Conservation (phyloP, 202 grass and related monocot genomes). For the Panicum virgatum region DNA sequence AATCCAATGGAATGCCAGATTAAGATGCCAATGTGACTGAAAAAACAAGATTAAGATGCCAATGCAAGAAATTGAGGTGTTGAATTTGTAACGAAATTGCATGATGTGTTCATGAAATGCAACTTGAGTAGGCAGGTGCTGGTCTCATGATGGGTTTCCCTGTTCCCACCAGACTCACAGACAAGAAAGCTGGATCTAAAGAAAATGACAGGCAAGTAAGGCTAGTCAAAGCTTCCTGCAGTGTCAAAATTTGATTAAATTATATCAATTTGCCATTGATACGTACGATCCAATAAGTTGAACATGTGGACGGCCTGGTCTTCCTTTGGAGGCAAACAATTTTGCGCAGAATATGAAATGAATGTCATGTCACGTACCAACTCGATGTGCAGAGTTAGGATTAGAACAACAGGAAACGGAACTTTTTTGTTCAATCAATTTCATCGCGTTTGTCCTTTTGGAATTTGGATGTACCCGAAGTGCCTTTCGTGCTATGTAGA, state of each 20-base stretch:
- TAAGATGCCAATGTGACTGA: too few relatives aligned
- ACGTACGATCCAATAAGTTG: neutral
- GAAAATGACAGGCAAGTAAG: neutral
- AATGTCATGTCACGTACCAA: neutral
- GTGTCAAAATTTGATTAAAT: neutral
- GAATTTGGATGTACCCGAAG: neutral
- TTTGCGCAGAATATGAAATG: neutral
- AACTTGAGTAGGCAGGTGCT: neutral
- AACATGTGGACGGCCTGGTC: neutral
- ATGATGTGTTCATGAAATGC: neutral
- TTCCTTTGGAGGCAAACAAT: neutral
- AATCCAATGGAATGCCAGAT: neutral
- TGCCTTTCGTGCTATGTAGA: neutral
- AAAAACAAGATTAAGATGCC: conserved; percentile 3
- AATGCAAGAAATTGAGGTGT: too few relatives aligned
- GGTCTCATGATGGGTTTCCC: neutral
- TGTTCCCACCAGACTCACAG: conserved; percentile 12
- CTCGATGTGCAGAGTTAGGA: neutral
- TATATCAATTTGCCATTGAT: neutral
- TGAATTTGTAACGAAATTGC: neutral
- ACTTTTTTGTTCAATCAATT: neutral
- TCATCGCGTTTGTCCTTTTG: neutral
- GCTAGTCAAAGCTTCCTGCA: neutral
- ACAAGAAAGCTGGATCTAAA: neutral
- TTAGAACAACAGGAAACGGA: neutral